phyloP scores from a whole-genome alignment of 2,329 filamentous ascomycete genomes.

The Fusarium nisikadoi region DNA sequence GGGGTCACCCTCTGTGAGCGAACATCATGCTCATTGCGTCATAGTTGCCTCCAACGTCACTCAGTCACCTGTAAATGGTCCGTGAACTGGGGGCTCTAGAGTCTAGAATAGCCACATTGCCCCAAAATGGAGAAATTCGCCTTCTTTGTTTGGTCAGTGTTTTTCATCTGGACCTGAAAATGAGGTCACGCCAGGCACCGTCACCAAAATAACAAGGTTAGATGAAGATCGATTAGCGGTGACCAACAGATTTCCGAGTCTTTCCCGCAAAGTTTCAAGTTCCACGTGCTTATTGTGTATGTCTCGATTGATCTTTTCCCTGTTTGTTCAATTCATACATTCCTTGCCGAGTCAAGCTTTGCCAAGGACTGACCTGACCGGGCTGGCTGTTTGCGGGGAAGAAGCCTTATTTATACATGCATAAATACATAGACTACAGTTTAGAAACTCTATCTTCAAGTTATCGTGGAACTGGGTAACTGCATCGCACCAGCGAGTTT shows the following conservation, averaged over 20 bases:
- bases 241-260: not conserved
- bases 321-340: not conserved
- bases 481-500: not conserved
- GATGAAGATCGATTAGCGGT: conserved; percentile 7
- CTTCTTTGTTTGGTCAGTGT: not conserved
- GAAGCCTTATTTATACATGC: not conserved
- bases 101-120: conserved; percentile 12
- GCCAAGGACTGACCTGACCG: not conserved
- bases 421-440: no score
- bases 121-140: not conserved
- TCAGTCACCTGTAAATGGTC: not conserved
- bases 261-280: not conserved
- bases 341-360: conserved; percentile 4
- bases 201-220: conserved; percentile 9
- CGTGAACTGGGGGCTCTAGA: not conserved
- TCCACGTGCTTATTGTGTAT: not conserved
- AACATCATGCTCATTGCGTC: conserved; percentile 18
- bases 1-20: not conserved
- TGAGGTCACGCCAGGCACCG: conserved; percentile 16
- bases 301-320: not conserved
- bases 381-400: not conserved
- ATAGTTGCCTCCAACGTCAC: conserved; percentile 24
- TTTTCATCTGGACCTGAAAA: not conserved
- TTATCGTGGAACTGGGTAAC: not conserved
- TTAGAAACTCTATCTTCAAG: not conserved